A percentile compares a stretch with the other conserved stretches of the same genome.
These are phyloP conservation scores for Pilasporangium apinafurcum DNA, from an alignment of 352 stramenopile genomes.

Conservation along the genomic window DNA sequence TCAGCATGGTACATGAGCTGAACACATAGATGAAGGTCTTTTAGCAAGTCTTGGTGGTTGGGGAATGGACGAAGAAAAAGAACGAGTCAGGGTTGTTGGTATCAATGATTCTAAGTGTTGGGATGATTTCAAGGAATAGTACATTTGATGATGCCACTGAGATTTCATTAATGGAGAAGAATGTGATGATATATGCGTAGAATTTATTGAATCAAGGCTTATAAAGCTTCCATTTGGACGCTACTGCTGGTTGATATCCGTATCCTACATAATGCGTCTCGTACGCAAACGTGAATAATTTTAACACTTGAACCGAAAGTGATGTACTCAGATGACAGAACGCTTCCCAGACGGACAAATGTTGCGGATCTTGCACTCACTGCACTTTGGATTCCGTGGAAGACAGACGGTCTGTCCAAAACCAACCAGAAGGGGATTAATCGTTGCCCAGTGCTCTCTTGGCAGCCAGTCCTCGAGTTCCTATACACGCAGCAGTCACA, in stretches of 20 bases:
- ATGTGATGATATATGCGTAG: no score
- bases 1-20: no score
- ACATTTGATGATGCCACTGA: no score
- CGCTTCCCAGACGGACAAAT: slow-evolving; percentile 61
- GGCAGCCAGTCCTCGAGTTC: slow-evolving; percentile 95
- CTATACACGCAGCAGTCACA: slow-evolving; percentile 10
- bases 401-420: slow-evolving; percentile 93
- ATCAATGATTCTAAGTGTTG: no score
- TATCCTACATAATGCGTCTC: no score
- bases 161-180: no score
- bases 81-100: no score
- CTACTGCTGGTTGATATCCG: no score
- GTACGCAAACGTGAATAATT: not conserved
- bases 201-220: not conserved
- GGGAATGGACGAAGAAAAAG: no score
- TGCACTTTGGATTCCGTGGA: slow-evolving; percentile 64
- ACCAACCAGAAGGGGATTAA: slow-evolving; percentile 94
- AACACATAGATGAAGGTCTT: no score
- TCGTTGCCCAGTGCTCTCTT: slow-evolving; percentile 77
- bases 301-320: not conserved
- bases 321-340: slow-evolving; percentile 1
- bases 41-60: no score
- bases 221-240: not conserved
- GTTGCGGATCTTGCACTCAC: slow-evolving; percentile 52
- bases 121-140: no score